These are phyloP conservation scores for Paecilomyces niveus DNA, from an alignment of 2,329 filamentous ascomycete species.

Conservation along the genomic window DNA sequence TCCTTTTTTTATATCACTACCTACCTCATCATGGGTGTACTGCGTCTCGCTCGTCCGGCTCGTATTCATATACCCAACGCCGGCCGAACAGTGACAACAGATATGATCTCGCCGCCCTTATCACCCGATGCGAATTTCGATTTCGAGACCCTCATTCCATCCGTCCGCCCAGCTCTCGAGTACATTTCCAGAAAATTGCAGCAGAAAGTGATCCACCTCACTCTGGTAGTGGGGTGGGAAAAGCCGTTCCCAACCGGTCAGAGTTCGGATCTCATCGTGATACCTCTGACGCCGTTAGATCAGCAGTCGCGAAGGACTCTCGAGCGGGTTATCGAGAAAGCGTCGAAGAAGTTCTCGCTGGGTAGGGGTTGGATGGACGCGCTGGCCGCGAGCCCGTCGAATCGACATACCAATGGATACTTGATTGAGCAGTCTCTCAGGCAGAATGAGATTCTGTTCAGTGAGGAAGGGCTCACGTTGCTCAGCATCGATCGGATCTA, in stretches of 20 bases:
- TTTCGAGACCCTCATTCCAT: constrained; percentile 28
- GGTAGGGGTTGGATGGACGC: constrained; percentile 33
- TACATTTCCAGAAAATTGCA: constrained; percentile 36
- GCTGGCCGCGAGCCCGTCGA: constrained; percentile 26
- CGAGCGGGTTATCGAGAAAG: constrained; percentile 28
- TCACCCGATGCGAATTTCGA: constrained; percentile 31
- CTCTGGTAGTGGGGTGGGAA: constrained; percentile 32
- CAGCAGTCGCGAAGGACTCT: constrained; percentile 22
- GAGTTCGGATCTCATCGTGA: constrained; percentile 30
- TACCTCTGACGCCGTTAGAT: constrained; percentile 28
- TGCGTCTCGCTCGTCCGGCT: constrained; percentile 27
- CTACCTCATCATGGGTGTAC: constrained; percentile 22
- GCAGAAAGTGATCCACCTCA: constrained; percentile 32
- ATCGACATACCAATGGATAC: constrained; percentile 31
- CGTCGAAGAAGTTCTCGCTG: constrained; percentile 29
- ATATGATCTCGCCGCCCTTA: constrained; percentile 37
- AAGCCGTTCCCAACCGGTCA: constrained; percentile 33
- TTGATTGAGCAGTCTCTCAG: constrained; percentile 36
- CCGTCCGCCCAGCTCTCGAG: constrained; percentile 32
- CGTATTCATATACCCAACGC: constrained; percentile 28
- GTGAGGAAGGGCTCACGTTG: constrained; percentile 36
- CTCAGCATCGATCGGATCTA: constrained; percentile 40
- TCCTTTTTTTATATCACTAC: background rate
- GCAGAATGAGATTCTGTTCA: constrained; percentile 39
- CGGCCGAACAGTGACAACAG: constrained; percentile 28